Evolutionary conservation across 1,284 basidiomycete species (phyloP).

Genomic region (Chalciporus piperatoides): DNA sequence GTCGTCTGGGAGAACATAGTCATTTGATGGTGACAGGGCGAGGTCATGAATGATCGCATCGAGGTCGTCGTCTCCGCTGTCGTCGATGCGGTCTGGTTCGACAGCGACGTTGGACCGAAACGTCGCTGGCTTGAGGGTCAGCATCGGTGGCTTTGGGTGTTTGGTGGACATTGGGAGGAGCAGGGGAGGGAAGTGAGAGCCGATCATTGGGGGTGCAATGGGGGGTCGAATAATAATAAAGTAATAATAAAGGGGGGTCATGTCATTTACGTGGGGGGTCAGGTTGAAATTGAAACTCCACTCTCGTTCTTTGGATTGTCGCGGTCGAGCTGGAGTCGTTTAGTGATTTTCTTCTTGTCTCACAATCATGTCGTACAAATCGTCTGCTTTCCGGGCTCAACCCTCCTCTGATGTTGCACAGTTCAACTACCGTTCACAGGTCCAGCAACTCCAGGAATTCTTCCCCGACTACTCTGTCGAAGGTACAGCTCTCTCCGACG

Average conservation of each 20-base stretch:
- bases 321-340: neutral
- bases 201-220: neutral
- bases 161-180: constrained; percentile 9
- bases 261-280: constrained; percentile 18
- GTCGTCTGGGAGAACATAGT: constrained; percentile 27
- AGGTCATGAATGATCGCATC: constrained; percentile 27
- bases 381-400: constrained; percentile 41
- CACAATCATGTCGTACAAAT: constrained; percentile 54
- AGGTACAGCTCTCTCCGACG: constrained; percentile 42
- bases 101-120: constrained; percentile 1
- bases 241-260: neutral
- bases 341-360: neutral
- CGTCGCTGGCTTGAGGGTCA: constrained; percentile 28
- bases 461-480: constrained; percentile 79
- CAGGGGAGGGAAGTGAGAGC: neutral
- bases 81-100: constrained; percentile 23
- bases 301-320: constrained; percentile 1
- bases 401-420: constrained; percentile 34
- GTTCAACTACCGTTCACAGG: constrained; percentile 48
- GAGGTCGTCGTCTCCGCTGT: constrained; percentile 26
- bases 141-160: constrained; percentile 37
- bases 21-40: constrained; percentile 20
- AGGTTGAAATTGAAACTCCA: constrained; percentile 33
- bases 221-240: neutral
- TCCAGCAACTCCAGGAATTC: constrained; percentile 66